Evolutionary conservation across 371 early-diverging fungal species (phyloP).

Genomic region (Mucor racemosus): DNA sequence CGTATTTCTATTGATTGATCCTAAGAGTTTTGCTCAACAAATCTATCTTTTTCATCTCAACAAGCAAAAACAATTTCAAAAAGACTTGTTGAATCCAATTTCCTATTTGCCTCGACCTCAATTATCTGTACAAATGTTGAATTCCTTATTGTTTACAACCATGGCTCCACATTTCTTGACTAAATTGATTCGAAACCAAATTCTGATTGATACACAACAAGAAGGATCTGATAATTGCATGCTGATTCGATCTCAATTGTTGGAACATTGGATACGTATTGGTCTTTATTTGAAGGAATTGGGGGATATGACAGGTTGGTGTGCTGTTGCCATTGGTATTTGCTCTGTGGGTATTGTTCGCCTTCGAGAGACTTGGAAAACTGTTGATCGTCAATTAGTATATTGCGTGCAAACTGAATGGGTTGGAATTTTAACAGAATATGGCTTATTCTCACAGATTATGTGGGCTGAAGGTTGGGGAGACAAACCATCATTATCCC

Average conservation of each 20-base stretch:
- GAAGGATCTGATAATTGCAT: constrained; percentile 39
- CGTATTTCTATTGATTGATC: constrained; percentile 65
- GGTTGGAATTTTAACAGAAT: constrained; percentile 59
- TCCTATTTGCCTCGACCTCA: constrained; percentile 50
- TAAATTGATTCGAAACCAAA: constrained; percentile 71
- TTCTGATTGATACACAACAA: constrained; percentile 70
- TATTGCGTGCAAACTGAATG: constrained; percentile 58
- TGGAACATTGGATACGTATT: constrained; percentile 79
- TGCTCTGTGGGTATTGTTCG: constrained; percentile 77
- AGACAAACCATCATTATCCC: constrained; percentile 9
- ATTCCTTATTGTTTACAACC: constrained; percentile 59
- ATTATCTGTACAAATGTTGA: constrained; percentile 41
- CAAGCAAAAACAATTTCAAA: constrained; percentile 33
- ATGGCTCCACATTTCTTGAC: constrained; percentile 74
- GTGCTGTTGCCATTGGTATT: constrained; percentile 74
- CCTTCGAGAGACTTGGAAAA: constrained; percentile 78
- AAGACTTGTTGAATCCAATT: constrained; percentile 37
- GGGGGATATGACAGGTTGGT: constrained; percentile 77
- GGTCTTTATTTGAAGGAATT: constrained; percentile 58
- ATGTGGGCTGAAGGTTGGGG: constrained; percentile 39
- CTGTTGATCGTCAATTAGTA: constrained; percentile 58
- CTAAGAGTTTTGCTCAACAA: constrained; percentile 72
- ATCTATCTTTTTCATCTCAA: constrained; percentile 69
- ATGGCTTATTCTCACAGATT: constrained; percentile 52
- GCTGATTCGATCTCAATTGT: constrained; percentile 55